Evolutionary conservation across 2,329 filamentous ascomycete genomes (phyloP).

Genomic region (Coniosporium tulheliwenetii): DNA sequence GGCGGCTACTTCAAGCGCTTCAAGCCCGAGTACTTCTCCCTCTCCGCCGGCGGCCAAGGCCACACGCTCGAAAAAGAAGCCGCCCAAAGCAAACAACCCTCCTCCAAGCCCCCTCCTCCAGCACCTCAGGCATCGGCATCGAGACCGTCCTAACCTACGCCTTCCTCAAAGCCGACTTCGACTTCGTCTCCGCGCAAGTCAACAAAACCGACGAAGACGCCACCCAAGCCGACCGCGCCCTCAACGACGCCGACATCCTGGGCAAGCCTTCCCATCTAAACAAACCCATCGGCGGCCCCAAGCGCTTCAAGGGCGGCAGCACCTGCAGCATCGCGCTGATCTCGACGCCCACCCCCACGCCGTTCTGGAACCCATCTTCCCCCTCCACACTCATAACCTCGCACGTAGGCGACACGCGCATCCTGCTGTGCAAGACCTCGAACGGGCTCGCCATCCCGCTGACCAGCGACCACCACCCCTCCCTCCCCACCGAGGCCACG

Average conservation of each 20-base stretch:
- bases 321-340: conserved; percentile 84
- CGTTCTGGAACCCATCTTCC: conserved; percentile 87
- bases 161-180: conserved; percentile 83
- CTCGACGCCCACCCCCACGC: conserved; percentile 77
- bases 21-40: conserved; percentile 60
- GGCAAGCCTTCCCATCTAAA: conserved; percentile 37
- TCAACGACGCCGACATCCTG: conserved; percentile 68
- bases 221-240: conserved; percentile 54
- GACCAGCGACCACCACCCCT: conserved; percentile 86
- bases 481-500: conserved; percentile 67
- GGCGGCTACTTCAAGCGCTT: conserved; percentile 93
- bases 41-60: conserved; percentile 21
- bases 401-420: conserved; percentile 85
- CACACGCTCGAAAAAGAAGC: conserved; percentile 17
- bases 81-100: conserved; percentile 9
- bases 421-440: conserved; percentile 74
- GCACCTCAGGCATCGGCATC: conserved; percentile 38
- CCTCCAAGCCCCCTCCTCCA: conserved; percentile 5
- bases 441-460: conserved; percentile 68
- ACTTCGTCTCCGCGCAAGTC: conserved; percentile 84
- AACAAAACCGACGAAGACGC: conserved; percentile 60
- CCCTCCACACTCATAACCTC: conserved; percentile 72
- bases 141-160: conserved; percentile 78
- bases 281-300: conserved; percentile 54
- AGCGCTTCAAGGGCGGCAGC: conserved; percentile 81